Evolutionary conservation across 2,329 filamentous ascomycete species (phyloP), one percentile per base, ranked within the genome.

Genomic region (Juglanconis oblonga): DNA sequence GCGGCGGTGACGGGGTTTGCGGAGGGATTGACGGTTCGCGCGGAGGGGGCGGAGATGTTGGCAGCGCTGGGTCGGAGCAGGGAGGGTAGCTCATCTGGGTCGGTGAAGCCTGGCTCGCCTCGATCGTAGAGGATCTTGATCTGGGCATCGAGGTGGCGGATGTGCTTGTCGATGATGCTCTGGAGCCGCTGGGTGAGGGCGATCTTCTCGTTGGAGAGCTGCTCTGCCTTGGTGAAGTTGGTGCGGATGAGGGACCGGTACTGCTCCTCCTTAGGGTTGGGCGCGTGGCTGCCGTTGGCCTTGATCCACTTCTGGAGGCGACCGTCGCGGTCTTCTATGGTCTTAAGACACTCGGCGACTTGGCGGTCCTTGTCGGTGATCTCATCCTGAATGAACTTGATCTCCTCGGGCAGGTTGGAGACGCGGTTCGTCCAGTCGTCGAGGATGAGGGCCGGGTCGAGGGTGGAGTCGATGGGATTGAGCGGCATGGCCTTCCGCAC

Each of bases 291-390:
- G 64, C 89, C 88, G 66, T 94, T 89, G 17, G 83, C 77, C 68
- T 90, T 90, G 72, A 94, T 91, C 79, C 87, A 93, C 74, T 90
- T 91, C 71, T 96, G 91, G 45, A 95, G 86, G 69, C 87, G 87
- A 56, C 75, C 81, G 69, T 96, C 91, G 65, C 88, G 87, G 61
- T 89, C 86, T 45, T 86, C 83, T 69, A 93, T 91, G 64, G 84
- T 81, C 63, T 85, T 81, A 61, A 87, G 79, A 70, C 88, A 87
- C 52, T 91, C 87, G 69, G 85, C 79, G 66, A 91, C 89, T 65
- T 86, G 81, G 53, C 84, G 82, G 71, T 96, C 91, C 73, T 93
- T 94, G 71, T 90, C 88, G 69, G 87, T 81, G 64, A 94, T 90
- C 75, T 95, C 91, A 70, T 93, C 90, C 69, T 93, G 88, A 64